A percentile compares a stretch with the other conserved stretches of the same genome.
These are phyloP conservation scores for Iris macrosiphon DNA, from an alignment of 106 monocot species.

Conservation along the genomic window DNA sequence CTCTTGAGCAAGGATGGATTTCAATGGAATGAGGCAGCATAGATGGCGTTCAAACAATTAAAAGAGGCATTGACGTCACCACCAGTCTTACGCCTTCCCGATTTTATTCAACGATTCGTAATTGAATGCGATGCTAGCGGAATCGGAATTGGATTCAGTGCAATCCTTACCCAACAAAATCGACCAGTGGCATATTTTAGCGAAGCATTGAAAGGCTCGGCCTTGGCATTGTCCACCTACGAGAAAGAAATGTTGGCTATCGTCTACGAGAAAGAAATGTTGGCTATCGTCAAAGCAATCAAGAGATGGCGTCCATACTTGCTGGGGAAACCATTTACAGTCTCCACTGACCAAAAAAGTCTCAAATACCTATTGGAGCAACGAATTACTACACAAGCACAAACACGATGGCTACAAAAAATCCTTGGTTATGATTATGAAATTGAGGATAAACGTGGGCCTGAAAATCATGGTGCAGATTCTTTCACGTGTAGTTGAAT, in stretches of 20 bases:
- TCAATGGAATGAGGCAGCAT: not conserved
- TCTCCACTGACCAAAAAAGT: slow-evolving; percentile 5
- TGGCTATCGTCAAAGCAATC: not conserved
- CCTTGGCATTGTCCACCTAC: not conserved
- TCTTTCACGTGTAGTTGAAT: not conserved
- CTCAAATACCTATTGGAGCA: slow-evolving; percentile 7
- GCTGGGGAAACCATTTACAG: not conserved
- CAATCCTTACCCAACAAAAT: not conserved
- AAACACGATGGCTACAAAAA: slow-evolving; percentile 1
- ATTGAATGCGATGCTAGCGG: slow-evolving; percentile 10
- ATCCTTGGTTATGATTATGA: slow-evolving; percentile 8
- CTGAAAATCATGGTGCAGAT: not conserved
- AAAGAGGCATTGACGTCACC: not conserved
- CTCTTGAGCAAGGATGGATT: slow-evolving; percentile 3
- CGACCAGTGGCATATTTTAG: not conserved
- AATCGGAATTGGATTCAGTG: slow-evolving; percentile 2
- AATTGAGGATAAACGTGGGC: not conserved
- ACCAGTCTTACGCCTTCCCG: not conserved
- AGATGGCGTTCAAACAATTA: not conserved
- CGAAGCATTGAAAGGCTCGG: not conserved
- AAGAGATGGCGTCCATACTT: slow-evolving; percentile 1
- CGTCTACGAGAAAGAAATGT: not conserved
- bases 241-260: slow-evolving; percentile 14
- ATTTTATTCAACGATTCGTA: slow-evolving; percentile 6
- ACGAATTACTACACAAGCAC: not conserved